Base-by-base conservation (phyloP, 192 early-diverging fungal genomes). In the Coemansia sp. region DNA sequence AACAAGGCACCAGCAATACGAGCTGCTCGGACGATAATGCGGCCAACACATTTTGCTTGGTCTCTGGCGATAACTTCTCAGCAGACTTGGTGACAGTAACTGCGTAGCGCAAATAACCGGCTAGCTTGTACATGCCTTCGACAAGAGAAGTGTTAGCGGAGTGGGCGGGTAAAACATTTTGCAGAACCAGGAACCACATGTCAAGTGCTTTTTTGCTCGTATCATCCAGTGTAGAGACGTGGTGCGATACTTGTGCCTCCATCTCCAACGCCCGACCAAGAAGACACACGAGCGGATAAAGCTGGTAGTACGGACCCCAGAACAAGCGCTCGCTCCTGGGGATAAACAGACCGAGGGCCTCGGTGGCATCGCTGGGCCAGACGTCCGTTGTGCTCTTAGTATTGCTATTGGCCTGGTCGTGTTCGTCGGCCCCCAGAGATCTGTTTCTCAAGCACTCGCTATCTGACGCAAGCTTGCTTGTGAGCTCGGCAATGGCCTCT, bases 231-330 rank as follows among this genome's bases (percentile, higher is more conserved):
- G 77, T 39, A 10, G 67, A 53, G 0, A 57, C 62, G 11, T 71
- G 71, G 19, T 54, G 41, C 14, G 68, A 70, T 11, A 62, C 14
- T 7, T 56, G 19, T 1, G 79, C 71, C 38, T 68, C 39, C 7
- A 82, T 67, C 61, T 59, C 48, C n/a, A 81, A 20, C 38, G 64
- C 63, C 9, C 79, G 71, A 6, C 79, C 79, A 13, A 82, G 61
- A 2, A 82, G 68, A n/a, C 71, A 61, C 40, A 76, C 74, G 17
- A 82, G 45, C 13, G 79, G 70, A 22, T 62, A 44, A 2, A 73
- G 49, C 58, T 82, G 79, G 45, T 82, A 56, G 53, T 71, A 82
- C 10, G 60, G 43, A 19, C 79, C 79, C 79, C 79, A 82, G 58
- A 70, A 76, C 54, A 82, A 50, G 19, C 68, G 61, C 14, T 51